A percentile compares a stretch with the other conserved stretches of the same genome.
Conservation (phyloP, 2,329 filamentous ascomycete species). For the Verruconis gallopava region DNA sequence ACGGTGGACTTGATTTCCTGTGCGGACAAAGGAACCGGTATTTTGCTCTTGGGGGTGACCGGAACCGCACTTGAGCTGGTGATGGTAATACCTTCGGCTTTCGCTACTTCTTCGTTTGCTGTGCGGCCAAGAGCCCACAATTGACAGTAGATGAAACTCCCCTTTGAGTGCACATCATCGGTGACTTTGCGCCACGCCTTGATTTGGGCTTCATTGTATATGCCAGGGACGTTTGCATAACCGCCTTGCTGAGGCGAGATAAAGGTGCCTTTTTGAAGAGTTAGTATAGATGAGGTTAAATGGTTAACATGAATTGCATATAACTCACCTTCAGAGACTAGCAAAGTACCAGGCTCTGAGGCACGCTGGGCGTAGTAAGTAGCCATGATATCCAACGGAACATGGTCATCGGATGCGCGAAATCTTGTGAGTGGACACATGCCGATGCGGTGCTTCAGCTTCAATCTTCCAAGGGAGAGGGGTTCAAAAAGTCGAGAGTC, state of each 20-base stretch:
- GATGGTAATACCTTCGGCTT: conserved; percentile 14
- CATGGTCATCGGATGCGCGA: conserved; percentile 31
- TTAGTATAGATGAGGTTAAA: too few relatives aligned
- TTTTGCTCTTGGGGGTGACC: conserved; percentile 16
- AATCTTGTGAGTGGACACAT: conserved; percentile 7
- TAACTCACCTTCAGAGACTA: conserved; percentile 47
- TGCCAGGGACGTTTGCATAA: conserved; percentile 21
- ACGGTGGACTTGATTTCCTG: conserved; percentile 24
- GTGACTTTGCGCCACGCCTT: conserved; percentile 38
- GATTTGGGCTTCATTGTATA: conserved; percentile 28
- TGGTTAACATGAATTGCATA: too few relatives aligned
- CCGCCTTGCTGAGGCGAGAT: conserved; percentile 11
- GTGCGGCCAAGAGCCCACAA: conserved; percentile 37
- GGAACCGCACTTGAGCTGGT: conserved; percentile 15
- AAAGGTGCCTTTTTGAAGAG: too few relatives aligned
- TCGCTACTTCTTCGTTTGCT: conserved; percentile 25
- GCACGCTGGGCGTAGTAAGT: conserved; percentile 37
- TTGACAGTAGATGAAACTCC: conserved; percentile 34
- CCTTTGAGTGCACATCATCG: conserved; percentile 37
- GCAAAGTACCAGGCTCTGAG: conserved; percentile 39
- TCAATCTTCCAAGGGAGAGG: conserved; percentile 2
- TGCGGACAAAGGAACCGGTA: conserved; percentile 13
- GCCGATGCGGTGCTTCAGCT: conserved; percentile 2
- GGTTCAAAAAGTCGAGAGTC: conserved; percentile 5
- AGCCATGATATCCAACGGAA: conserved; percentile 12